Conservation (phyloP, 2,329 filamentous ascomycete species). For the Cladosporium velox region DNA sequence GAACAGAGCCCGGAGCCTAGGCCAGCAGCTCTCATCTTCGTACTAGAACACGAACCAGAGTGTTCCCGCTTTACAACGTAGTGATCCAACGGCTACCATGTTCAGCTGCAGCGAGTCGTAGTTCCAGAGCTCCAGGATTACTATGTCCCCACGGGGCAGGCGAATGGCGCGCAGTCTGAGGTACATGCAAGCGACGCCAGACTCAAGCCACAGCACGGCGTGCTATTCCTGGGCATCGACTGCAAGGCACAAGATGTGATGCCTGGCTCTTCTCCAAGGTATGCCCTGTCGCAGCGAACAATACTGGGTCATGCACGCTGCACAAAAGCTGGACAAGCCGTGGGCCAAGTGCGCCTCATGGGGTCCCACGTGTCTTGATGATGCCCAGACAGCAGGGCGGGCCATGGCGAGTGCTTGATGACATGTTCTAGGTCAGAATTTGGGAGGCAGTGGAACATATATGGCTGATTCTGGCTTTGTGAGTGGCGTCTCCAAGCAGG, state of each 20-base stretch:
- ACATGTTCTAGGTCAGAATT: neutral
- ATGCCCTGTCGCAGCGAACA: neutral
- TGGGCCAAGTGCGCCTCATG: constrained; percentile 7
- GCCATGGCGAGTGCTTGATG: neutral
- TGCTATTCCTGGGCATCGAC: constrained; percentile 1
- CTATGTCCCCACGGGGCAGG: neutral
- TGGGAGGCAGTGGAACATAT: constrained; percentile 3
- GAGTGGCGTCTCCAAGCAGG: neutral
- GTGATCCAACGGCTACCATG: neutral
- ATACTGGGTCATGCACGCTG: neutral
- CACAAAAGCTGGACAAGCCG: neutral
- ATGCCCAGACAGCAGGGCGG: neutral
- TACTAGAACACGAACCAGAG: neutral
- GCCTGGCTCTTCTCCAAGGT: neutral
- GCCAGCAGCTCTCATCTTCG: neutral
- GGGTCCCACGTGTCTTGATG: constrained; percentile 2
- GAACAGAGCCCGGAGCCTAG: neutral
- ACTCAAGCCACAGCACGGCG: constrained; percentile 1
- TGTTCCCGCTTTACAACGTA: neutral
- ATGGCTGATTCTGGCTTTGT: neutral
- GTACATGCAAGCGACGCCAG: neutral
- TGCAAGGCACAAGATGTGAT: neutral
- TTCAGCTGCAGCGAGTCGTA: neutral
- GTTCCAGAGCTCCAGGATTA: neutral
- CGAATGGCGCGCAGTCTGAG: neutral